Conservation (phyloP, 2,329 filamentous ascomycete species). For the Cladobotryum mycophilum region DNA sequence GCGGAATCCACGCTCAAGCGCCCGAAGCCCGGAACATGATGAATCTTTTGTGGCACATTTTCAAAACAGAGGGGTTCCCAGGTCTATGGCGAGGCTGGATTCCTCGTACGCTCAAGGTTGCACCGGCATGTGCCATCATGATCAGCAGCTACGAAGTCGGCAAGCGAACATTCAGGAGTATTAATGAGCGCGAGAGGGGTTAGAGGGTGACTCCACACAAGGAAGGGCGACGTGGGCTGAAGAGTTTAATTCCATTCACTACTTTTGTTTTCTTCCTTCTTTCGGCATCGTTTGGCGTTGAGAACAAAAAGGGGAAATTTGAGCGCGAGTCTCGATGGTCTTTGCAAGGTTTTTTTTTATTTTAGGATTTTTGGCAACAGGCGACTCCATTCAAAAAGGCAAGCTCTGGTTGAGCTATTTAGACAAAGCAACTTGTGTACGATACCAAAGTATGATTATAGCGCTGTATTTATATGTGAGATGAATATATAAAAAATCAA, state of each 20-base stretch:
- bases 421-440: constrained; percentile 9
- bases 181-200: constrained; percentile 50
- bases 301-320: background rate
- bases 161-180: constrained; percentile 74
- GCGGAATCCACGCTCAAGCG: constrained; percentile 32
- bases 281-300: constrained; percentile 10
- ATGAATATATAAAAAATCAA: constrained; percentile 1
- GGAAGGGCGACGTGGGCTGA: background rate
- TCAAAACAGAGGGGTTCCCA: constrained; percentile 69
- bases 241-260: background rate
- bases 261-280: background rate
- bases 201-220: background rate
- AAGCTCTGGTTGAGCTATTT: background rate
- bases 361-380: background rate
- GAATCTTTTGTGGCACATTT: constrained; percentile 84
- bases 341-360: constrained; percentile 2
- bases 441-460: constrained; percentile 16
- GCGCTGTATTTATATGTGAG: background rate
- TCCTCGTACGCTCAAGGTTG: constrained; percentile 86
- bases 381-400: background rate
- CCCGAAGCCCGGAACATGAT: constrained; percentile 77
- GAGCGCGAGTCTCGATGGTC: constrained; percentile 1
- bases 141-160: constrained; percentile 96
- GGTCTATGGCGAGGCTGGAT: constrained; percentile 91
- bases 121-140: constrained; percentile 97